Evolutionary conservation across 2,329 filamentous ascomycete genomes (phyloP), one percentile per base, ranked within the genome.

Genomic region (Pestalotiopsis sp.): DNA sequence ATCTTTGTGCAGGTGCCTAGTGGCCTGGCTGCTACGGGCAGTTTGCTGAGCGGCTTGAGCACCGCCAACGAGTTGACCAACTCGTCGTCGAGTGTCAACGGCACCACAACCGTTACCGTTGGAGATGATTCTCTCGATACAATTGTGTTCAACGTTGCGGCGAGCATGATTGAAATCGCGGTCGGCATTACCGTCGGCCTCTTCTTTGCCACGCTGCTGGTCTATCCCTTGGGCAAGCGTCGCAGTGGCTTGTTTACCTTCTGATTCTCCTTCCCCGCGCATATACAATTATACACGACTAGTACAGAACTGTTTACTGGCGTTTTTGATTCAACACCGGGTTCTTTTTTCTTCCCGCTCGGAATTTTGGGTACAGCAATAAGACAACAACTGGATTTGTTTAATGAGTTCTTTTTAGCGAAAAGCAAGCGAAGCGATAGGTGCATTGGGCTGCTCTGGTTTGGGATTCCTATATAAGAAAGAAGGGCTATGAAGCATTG

Each of bases 101-200:
- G 64, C 20, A 66, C 64, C 17, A 41, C 64, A 9, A 49, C 64
- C 17, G 64, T 66, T 12, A 14, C 17, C 9, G 52, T 66, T 12
- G 31, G 52, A 55, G 55, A 66, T 20, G 39, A n/a, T n/a, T 41
- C 52, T 7, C 36, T 60, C 25, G 64, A 66, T 23, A 60, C 52
- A 9, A 38, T 66, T 27, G 71, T 74, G 17, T 88, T 89, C 70
- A 85, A 84, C 9, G 85, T 90, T 4, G 78, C 88, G 36, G 82
- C 87, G 52, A 87, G 85, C 69, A 87, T 90, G 66, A 85, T 90
- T 23, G 87, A 90, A 74, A 85, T 90, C 1, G 86, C 88, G 5
- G 88, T 90, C 67, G 87, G 87, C 45, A 87, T 90, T 69, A 88
- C 87, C n/a, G 87, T 90, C 2, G 88, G 88, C 13, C 73, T 90